phyloP scores from a whole-genome alignment of 768 basidiomycete species.

The Rhizopogon rudus region DNA sequence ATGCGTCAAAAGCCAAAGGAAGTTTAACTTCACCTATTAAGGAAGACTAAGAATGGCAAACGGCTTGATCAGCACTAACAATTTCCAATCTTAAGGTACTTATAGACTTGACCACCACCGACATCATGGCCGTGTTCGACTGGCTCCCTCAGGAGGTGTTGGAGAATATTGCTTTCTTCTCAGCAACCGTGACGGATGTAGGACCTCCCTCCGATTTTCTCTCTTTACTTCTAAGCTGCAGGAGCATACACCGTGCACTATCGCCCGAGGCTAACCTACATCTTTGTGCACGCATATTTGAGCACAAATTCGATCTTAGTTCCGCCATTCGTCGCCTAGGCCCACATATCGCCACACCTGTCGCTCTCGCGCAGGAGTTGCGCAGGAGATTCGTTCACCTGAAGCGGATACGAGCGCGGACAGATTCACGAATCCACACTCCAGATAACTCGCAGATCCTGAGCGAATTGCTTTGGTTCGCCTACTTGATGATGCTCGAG shows the following conservation, averaged over 20 bases:
- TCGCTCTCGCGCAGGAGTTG: constrained; percentile 56
- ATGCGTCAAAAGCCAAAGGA: too few species aligned
- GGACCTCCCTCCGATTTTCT: constrained; percentile 59
- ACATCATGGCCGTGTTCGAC: background rate
- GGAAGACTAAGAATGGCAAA: too few species aligned
- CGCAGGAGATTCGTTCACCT: constrained; percentile 54
- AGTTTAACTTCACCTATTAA: too few species aligned
- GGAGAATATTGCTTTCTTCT: constrained; percentile 70
- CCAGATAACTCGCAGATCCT: constrained; percentile 9
- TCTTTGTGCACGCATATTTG: constrained; percentile 70
- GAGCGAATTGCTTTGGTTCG: constrained; percentile 53
- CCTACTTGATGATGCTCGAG: constrained; percentile 78
- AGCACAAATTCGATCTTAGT: constrained; percentile 57
- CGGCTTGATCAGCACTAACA: too few species aligned
- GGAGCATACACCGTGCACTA: constrained; percentile 42
- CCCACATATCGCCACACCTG: constrained; percentile 31
- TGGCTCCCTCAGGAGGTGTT: constrained; percentile 71
- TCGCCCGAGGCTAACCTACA: constrained; percentile 53
- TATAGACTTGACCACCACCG: background rate
- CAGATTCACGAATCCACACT: constrained; percentile 15
- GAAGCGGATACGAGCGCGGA: constrained; percentile 46
- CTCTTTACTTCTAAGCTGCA: constrained; percentile 51
- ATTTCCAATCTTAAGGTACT: too few species aligned
- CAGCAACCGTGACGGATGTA: constrained; percentile 44
- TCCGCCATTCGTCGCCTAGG: constrained; percentile 49